phyloP scores from a whole-genome alignment of 352 stramenopile genomes.

The Elongisporangium prolatum region DNA sequence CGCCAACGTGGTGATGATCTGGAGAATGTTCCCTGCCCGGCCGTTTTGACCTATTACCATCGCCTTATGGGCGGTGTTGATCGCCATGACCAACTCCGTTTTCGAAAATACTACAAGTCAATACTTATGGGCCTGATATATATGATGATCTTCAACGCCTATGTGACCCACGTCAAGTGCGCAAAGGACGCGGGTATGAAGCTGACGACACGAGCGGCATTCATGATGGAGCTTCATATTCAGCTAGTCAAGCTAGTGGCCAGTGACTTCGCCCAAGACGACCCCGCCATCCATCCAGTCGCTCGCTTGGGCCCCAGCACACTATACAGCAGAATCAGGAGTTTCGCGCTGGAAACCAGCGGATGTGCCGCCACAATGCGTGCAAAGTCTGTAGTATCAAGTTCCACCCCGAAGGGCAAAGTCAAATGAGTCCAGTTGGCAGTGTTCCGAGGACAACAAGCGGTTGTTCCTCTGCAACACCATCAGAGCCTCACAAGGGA shows the following conservation, averaged over 20 bases:
- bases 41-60: constrained; percentile 6
- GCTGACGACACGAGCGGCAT: neutral
- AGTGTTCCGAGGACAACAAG: too few relatives aligned
- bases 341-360: too few relatives aligned
- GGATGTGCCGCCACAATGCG: too few relatives aligned
- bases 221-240: constrained; percentile 10
- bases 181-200: neutral
- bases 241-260: constrained; percentile 2
- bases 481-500: too few relatives aligned
- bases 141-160: constrained; percentile 2
- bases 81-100: constrained; percentile 4
- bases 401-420: too few relatives aligned
- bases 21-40: neutral
- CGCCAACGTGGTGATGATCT: neutral
- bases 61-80: too few relatives aligned
- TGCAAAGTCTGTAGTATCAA: too few relatives aligned
- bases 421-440: too few relatives aligned
- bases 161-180: neutral
- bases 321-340: too few relatives aligned
- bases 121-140: constrained; percentile 5
- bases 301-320: too few relatives aligned
- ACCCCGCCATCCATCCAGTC: too few relatives aligned
- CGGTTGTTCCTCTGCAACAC: too few relatives aligned
- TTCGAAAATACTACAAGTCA: constrained; percentile 9
- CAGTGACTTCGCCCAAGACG: constrained; percentile 3